Base-by-base conservation (phyloP, 2,329 filamentous ascomycete genomes). In the Cadophora sp. region DNA sequence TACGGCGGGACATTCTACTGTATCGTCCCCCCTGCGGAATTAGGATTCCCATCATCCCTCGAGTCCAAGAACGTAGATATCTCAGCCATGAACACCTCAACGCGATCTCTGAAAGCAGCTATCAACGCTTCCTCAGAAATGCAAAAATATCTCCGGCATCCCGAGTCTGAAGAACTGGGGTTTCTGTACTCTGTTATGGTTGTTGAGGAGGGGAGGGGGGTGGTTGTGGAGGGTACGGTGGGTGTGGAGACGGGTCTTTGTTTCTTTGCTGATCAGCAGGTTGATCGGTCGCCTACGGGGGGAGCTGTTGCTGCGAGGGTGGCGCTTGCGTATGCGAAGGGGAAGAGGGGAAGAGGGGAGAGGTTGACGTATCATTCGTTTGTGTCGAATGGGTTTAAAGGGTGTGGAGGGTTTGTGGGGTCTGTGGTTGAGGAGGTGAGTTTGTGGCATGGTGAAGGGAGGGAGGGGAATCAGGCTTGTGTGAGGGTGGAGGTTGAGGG, bases 1-100 rank as follows among this genome's bases (percentile, higher is more conserved):
- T 60, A 51, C 20, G 63, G 63, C 11, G 55, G 55, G 33, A 47
- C 27, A 2, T 65, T 65, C 55, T 64, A 56, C 50, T 58, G 62
- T 9, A 59, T 53, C 18, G 16, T 60, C 9, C 20, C 30, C 5
- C 33, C n/a, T 13, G 13, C 8, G 11, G 63, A 65, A 47, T 11
- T 65, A 7, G 63, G 55, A 11, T 65, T 59, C 30, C 3, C n/a
- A 14, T 24, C 22, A 5, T 9, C 41, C 20, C 43, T 65, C 5
- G 30, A 33, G 4, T 4, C 4, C 9, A n/a, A 24, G 4, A 24
- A 43, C 1, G 20, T 51, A 14, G 30, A 51, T 9, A 51, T 51
- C 11, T 13, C 48, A 27, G 48, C 48, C 3, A 51, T 51, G 30
- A 51, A 51, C 48, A 27, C 13, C 30, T 39, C 61, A 4, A 64